Evolutionary conservation across 768 basidiomycete genomes (phyloP), one percentile per base, ranked within the genome.

Genomic region (Daedalea quercina): DNA sequence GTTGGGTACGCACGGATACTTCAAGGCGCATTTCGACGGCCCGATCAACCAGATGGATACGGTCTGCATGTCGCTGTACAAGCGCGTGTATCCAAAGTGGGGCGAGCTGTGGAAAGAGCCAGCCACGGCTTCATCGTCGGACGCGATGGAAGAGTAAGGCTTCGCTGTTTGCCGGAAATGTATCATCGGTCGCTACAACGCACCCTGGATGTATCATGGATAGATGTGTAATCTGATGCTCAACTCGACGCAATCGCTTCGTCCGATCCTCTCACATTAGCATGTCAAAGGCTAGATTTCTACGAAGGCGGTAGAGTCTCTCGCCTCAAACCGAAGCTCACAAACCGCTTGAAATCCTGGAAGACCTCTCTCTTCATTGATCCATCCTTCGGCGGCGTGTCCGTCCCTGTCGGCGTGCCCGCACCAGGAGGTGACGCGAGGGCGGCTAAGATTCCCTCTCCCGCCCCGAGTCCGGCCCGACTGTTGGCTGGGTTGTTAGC

Each of bases 11-110:
- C 95, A 99, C 64, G 96, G 95, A 26, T 71, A 97, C 70, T 92
- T 94, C 79, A 98, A 98, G 74, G 94, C 93, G 17, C 81, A 90
- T 67, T 93, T 94, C 69, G 94, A 96, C 64, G 91, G 90, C 13
- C 90, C 88, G 20, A 84, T 97, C 60, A 87, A 80, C 64, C 92
- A 94, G 73, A 95, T 96, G 93, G 96, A 98, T 60, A 95, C 93
- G 15, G 80, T 97, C 52, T 96, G 94, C 68, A 87, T 98, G 87
- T 84, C 85, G 43, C 65, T 99, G 53, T 97, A 99, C 73, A 99
- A 98, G 71, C 78, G 96, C 40, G 85, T 94, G 52, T 97, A 81
- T 69, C 95, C 95, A 9, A 88, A 85, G 66, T 97, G 92, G 86
- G 75, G 83, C 45, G 72, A 75, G 57, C 54, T 77, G 47, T 87